A percentile compares a stretch with the other conserved stretches of the same genome.
phyloP scores from a whole-genome alignment of 2,329 filamentous ascomycete genomes.

The Xylaria sp. region DNA sequence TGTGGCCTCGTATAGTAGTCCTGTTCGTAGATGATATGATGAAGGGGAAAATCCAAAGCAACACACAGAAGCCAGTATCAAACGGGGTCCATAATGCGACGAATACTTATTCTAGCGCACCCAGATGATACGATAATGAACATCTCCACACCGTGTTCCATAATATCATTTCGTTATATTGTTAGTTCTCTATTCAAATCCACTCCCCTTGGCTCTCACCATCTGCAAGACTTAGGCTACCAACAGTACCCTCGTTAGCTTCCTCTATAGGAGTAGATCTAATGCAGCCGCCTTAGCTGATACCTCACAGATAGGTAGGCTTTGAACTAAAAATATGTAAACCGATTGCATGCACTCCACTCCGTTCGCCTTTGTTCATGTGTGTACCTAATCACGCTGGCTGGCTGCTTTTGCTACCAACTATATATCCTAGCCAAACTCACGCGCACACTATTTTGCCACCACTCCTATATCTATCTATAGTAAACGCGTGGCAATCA shows the following conservation, averaged over 20 bases:
- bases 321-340: constrained; percentile 27
- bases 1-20: neutral
- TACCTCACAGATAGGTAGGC: neutral
- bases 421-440: constrained; percentile 10
- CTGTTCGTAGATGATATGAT: too few species aligned
- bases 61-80: neutral
- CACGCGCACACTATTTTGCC: neutral
- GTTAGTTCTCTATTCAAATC: neutral
- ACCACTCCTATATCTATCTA: constrained; percentile 24
- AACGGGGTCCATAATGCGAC: neutral
- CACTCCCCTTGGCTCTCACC: neutral
- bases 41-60: neutral
- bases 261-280: constrained; percentile 1
- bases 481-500: constrained; percentile 18
- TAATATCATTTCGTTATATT: neutral
- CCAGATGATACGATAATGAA: neutral
- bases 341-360: constrained; percentile 2
- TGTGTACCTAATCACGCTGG: constrained; percentile 8
- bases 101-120: constrained; percentile 6
- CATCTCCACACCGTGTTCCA: constrained; percentile 3
- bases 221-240: neutral
- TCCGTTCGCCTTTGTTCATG: constrained; percentile 2
- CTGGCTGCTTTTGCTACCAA: constrained; percentile 1
- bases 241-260: neutral
- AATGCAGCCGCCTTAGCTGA: neutral